These are phyloP conservation scores for Pseudotsuga menziesii DNA, from an alignment of 75 land plant species.

Conservation along the genomic window DNA sequence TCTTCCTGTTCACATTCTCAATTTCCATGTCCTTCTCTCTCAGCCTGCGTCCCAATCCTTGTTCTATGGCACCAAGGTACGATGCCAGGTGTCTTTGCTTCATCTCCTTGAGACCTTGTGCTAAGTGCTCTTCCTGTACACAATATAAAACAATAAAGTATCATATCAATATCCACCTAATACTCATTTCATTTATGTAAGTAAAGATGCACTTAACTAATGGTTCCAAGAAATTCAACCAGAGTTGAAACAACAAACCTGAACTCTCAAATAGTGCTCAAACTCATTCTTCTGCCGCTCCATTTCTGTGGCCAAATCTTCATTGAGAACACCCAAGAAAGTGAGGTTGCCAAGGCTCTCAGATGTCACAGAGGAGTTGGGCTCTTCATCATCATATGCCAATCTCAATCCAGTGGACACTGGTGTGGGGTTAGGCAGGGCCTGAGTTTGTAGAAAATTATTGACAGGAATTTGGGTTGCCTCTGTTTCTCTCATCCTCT, in stretches of 20 bases:
- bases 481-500: neutral
- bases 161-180: too few species aligned
- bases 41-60: constrained; percentile 27
- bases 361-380: constrained; percentile 41
- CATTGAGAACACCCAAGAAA: constrained; percentile 25
- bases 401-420: constrained; percentile 73
- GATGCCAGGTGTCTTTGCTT: constrained; percentile 48
- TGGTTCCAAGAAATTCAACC: neutral
- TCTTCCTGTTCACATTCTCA: constrained; percentile 49
- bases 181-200: neutral
- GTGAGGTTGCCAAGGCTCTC: constrained; percentile 25
- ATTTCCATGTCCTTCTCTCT: constrained; percentile 51
- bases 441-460: constrained; percentile 2
- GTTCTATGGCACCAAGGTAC: constrained; percentile 37
- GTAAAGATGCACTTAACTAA: neutral
- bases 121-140: constrained; percentile 50
- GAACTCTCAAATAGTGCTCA: constrained; percentile 38
- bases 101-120: constrained; percentile 48
- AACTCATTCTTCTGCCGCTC: constrained; percentile 56
- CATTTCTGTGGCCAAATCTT: constrained; percentile 41
- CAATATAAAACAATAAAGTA: neutral
- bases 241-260: constrained; percentile 32
- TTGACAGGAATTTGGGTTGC: neutral
- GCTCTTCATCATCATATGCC: constrained; percentile 61
- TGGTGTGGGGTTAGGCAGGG: constrained; percentile 23